Base-by-base conservation (phyloP, 106 monocot species). In the Gastrodia elata region DNA sequence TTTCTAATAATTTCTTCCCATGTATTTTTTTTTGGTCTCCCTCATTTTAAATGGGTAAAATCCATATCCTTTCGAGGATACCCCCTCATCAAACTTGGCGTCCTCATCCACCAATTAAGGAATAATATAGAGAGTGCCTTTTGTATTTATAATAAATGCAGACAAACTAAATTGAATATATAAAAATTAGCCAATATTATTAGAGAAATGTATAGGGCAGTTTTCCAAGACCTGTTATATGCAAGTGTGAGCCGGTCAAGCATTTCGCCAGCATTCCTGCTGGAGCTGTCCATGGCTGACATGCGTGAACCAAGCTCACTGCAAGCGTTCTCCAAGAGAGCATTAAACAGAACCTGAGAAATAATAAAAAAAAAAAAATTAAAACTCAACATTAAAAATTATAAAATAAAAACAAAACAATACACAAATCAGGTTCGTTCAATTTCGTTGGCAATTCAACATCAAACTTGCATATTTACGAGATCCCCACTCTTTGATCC, bases 261-360 rank as follows among this genome's bases (percentile, higher is more conserved):
- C 96, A 92, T 90, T 37, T 96, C 92, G 76, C 96, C 96, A 80
- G 92, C 96, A 82, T 92, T 96, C 71, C 92, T 85, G 80, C 96
- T 96, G 58, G 96, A 92, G 77, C 88, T 96, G 81, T 96, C 96
- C 96, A 96, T 96, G 68, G 96, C 92, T n/a, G 96, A 96, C 85
- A 96, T 92, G 38, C 96, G 81, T n/a, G 92, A 89, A 68, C 96
- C 96, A 18, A 92, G 84, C 76, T 96, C 96, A 80, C 92, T 96
- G 78, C 96, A 92, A 14, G 84, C 92, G 78, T 96, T 96, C 61
- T 96, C 92, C 56, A 96, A 70, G 32, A 79, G 80, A 70, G 92
- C 96, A 73, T 86, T 96, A 79, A 84, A 96, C 64, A 92, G 26
- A 61, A 90, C 87, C 96, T 96, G 84, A 40, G 80, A 73, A 33